Base-by-base conservation (phyloP, 2,329 filamentous ascomycete genomes). In the Fusarium bulbicola region DNA sequence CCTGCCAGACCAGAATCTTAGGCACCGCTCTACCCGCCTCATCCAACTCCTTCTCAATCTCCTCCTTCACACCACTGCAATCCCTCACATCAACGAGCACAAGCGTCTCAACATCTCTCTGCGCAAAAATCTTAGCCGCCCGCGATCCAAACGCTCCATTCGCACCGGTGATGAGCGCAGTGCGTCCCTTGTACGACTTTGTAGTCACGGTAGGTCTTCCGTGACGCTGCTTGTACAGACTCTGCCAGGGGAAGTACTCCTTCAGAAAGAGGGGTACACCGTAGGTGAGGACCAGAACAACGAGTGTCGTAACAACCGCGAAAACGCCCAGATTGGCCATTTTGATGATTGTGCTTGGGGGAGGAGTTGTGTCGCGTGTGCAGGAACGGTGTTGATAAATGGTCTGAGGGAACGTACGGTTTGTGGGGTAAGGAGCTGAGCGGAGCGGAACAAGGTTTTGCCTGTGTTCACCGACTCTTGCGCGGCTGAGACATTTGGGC, bases 71-170 rank as follows among this genome's bases (percentile, higher is more conserved):
- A 11, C 65, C 73, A 11, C 61, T 63, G 34, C 80, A 81, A 53
- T 83, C 79, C 53, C 56, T 80, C 40, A 83, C 78, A 45, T 83
- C 81, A 16, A 82, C 81, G 3, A 83, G 77, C 30, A 83, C 76
- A 42, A 83, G 78, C 7, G 80, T 83, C 20, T 77, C 75, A 14
- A 82, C 70, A 50, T 81, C 79, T 50, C 78, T 77, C 26, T 76
- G 66, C 3, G 81, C 81, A 66, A 83, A 81, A 12, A 82, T 73
- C 62, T 80, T 81, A 15, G 81, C 80, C 9, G 81, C 80, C 10
- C 81, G 74, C 1, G 80, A 82, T 2, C 81, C 81, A 49, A 78
- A 83, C 5, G 81, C 81, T 15, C 81, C 80, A 43, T 81, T 81
- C 1, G 81, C 81, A 20, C 81, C 80, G 2, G 81, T 82, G 54